phyloP scores from a whole-genome alignment of 78 protist genomes.

The Salpingoeca rosetta region DNA sequence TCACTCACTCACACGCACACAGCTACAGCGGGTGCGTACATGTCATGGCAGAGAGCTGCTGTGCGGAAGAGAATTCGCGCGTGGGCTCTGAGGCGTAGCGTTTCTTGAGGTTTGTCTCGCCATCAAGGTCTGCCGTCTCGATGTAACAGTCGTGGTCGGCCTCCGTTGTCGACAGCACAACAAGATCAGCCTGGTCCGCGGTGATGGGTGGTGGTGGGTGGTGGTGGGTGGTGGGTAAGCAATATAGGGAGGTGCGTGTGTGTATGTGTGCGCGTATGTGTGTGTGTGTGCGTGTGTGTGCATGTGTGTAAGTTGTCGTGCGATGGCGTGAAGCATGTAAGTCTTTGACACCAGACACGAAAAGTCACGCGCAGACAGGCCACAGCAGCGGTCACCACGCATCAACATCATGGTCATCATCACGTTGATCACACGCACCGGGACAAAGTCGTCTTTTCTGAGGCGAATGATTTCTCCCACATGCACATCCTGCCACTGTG shows the following conservation, averaged over 20 bases:
- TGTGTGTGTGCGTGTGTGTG: not conserved
- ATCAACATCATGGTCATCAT: not conserved
- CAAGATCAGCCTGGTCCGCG: too few species aligned
- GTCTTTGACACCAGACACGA: not conserved
- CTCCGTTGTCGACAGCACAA: not conserved
- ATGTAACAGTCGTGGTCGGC: slow-evolving; percentile 31
- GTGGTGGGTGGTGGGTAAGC: too few species aligned
- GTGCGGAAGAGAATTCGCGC: too few species aligned
- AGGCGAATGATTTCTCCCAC: slow-evolving; percentile 59
- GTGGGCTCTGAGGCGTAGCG: not conserved
- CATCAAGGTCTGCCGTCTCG: slow-evolving; percentile 72
- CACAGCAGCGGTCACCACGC: slow-evolving; percentile 19
- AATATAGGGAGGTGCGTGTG: too few species aligned
- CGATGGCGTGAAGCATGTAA: not conserved
- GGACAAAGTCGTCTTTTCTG: not conserved
- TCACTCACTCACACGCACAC: not conserved
- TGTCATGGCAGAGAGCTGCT: too few species aligned
- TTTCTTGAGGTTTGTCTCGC: slow-evolving; percentile 56
- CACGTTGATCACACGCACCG: not conserved
- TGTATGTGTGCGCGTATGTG: not conserved
- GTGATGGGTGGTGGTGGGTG: too few species aligned
- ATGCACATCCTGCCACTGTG: not conserved
- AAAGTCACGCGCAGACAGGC: not conserved
- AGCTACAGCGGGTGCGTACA: too few species aligned
- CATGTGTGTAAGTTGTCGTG: not conserved